Percentiles rank a stretch among this genome's conserved stretches.
These are phyloP conservation scores for Albugo candida DNA, from an alignment of 352 stramenopile species.

Conservation along the genomic window DNA sequence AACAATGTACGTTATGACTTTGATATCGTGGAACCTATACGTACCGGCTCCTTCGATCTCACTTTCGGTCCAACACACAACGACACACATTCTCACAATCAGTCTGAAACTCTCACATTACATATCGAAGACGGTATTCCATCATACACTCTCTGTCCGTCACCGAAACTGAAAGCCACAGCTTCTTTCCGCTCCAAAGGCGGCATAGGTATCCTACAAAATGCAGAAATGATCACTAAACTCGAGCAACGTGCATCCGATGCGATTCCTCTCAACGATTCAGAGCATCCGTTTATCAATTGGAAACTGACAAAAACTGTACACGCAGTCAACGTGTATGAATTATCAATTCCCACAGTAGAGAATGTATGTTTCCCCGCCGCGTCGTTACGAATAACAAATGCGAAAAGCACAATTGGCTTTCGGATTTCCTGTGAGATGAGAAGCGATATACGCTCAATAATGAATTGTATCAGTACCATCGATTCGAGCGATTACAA, in stretches of 20 bases:
- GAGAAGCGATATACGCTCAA: too few relatives aligned
- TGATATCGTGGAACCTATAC: constrained; percentile 68
- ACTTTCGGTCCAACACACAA: neutral
- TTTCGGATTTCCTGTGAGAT: too few relatives aligned
- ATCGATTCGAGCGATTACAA: too few relatives aligned
- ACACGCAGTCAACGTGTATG: neutral
- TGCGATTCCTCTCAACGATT: neutral
- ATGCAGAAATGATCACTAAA: neutral
- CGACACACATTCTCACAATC: neutral
- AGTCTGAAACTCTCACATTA: neutral
- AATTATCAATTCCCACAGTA: neutral
- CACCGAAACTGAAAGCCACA: neutral
- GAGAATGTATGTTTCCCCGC: too few relatives aligned
- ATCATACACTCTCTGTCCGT: neutral
- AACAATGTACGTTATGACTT: constrained; percentile 63
- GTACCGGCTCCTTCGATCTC: constrained; percentile 77
- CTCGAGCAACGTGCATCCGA: neutral
- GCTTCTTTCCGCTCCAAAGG: neutral
- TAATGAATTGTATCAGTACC: too few relatives aligned
- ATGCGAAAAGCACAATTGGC: too few relatives aligned
- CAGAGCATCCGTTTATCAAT: neutral
- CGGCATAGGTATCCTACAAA: neutral
- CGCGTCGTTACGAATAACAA: too few relatives aligned
- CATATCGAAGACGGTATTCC: neutral
- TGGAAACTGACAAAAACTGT: neutral